A percentile compares a stretch with the other conserved stretches of the same genome.
Conservation (phyloP, 305 asterid species). For the Andrographis paniculata region DNA sequence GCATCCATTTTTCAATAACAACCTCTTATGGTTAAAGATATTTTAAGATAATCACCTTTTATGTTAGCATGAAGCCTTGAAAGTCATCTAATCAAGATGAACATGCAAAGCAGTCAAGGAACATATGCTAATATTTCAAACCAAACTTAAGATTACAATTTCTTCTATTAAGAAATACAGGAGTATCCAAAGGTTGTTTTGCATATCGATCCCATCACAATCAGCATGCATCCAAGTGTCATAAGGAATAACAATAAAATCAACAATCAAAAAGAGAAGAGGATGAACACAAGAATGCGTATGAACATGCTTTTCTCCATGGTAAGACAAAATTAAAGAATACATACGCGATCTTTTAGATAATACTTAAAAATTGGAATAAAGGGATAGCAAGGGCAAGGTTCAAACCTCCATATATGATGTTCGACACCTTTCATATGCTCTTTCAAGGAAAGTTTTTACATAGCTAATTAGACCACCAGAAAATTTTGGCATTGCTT, state of each 20-base stretch:
- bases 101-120: neutral
- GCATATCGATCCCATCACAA: constrained; percentile 5
- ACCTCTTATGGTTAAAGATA: no score
- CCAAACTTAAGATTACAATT: neutral
- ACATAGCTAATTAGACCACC: constrained; percentile 81
- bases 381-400: constrained; percentile 11
- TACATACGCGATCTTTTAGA: no score
- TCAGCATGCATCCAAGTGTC: constrained; percentile 12
- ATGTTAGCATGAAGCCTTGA: no score
- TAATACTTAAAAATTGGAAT: neutral
- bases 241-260: constrained; percentile 12
- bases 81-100: neutral
- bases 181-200: constrained; percentile 4
- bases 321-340: no score
- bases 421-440: constrained; percentile 98
- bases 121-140: constrained; percentile 7
- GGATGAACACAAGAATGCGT: no score
- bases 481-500: constrained; percentile 98
- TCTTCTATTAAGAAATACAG: constrained; percentile 6
- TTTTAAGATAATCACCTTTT: no score
- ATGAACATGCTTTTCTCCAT: no score
- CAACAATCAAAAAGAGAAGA: no score
- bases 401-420: constrained; percentile 87
- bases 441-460: constrained; percentile 92
- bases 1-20: no score